Base-by-base conservation (phyloP, 495 filamentous ascomycete species). In the Wilcoxina mikolae region DNA sequence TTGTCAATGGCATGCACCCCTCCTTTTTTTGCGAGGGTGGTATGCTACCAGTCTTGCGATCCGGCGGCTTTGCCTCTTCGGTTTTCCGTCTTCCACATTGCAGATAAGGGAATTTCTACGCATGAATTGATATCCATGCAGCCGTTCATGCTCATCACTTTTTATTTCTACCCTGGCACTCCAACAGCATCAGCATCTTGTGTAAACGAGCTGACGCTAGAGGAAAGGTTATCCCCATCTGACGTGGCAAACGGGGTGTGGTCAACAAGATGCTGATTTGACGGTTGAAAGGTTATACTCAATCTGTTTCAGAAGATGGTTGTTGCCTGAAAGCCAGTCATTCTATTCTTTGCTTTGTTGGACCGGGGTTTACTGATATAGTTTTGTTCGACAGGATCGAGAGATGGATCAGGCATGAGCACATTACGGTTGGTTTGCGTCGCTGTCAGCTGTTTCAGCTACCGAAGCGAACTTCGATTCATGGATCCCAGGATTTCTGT, bases 201-300 rank as follows among this genome's bases (percentile, higher is more conserved):
- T 51, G 62, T 56, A 65, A 61, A 64, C 49, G 53, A 58, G 58
- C 55, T 49, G 48, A 51, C 62, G 62, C 62, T 65, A 65, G 58
- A 58, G 60, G 56, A 65, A 59, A 58, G 51, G 56, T 59, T 62
- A 65, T 65, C 56, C 59, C 5, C 39, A 33, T 24, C 61, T 62
- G 63, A 66, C 63, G 62, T 66, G 63, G 63, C 62, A 66, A 62
- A 53, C 58, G 60, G 55, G 63, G 62, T 65, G 60, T 65, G 62
- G 62, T 50, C 22, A 50, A 12, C 9, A 20, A 18, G 23, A n/a
- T 27, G 23, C 9, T 50, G 23, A 31, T 50, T 26, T 33, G 24
- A 27, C n/a, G 1, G 24, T 7, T 17, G 26, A 28, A 39, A 15
- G 49, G 24, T 52, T 27, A 52, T 26, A 52, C 28, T 39, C 49